Evolutionary conservation across 129 eudicot genomes (phyloP), one percentile per base, ranked within the genome.

Genomic region (Flaveria robusta): DNA sequence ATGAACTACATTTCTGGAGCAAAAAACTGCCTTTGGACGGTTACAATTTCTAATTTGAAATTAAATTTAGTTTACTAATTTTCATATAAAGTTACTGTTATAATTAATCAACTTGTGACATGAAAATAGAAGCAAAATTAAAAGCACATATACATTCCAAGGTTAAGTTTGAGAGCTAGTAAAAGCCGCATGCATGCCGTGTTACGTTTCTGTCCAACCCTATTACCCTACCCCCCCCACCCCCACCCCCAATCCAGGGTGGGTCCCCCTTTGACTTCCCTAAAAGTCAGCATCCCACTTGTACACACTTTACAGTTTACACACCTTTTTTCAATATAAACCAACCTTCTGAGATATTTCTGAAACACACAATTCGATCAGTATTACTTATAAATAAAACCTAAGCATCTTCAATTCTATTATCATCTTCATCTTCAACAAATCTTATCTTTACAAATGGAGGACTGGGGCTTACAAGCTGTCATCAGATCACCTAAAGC

Each of bases 381-480:
- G 39, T 34, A 45, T 10, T 18, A 16, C 66, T 50, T 22, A 64
- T 80, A 77, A 85, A 34, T 34, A 82, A 79, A 9, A 85, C 78
- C 78, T 74, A 73, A 70, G 71, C 34, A 22, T 76, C 72, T 24
- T 41, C 37, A 56, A 49, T 7, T 70, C 64, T 24, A 12, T 34
- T 55, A 11, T 20, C 29, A 34, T 34, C 39, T 34, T 34, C 39
- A 34, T 34, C 39, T 45, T 70, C 78, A 56, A 80, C 43, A 72
- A 71, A 63, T 79, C 54, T 62, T 46, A 51, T 27, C n/a, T 27
- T 16, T 34, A n/a, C 29, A 19, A 34, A 81, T 78, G 85, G 90
- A 77, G 26, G 86, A 85, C 37, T 89, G 97, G 97, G 88, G 84
- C 72, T 77, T 92, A 72, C 88, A 92, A 66, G 97, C 96, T 60